Conservation (phyloP, 2,329 filamentous ascomycete species). For the Exserohilum rostratum region DNA sequence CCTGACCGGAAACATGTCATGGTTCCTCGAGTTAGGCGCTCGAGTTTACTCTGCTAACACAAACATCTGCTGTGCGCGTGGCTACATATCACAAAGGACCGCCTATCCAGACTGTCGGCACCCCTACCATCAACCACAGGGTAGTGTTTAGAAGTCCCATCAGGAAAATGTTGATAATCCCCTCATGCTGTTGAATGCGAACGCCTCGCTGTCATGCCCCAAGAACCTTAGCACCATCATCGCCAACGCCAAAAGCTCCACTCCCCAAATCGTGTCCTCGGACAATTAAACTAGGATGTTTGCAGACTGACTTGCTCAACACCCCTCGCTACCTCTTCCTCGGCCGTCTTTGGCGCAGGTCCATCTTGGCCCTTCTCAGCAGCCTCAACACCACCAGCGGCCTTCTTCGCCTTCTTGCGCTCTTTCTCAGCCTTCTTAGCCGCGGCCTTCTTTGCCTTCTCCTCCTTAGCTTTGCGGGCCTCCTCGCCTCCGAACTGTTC, state of each 20-base stretch:
- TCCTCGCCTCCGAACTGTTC: slow-evolving; percentile 73
- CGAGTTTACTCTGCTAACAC: not conserved
- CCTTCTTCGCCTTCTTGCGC: slow-evolving; percentile 64
- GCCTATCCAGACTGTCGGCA: not conserved
- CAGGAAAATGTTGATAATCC: not conserved
- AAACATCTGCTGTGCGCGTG: slow-evolving; percentile 7
- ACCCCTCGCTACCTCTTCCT: slow-evolving; percentile 54
- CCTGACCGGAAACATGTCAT: not conserved
- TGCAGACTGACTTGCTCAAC: slow-evolving; percentile 54
- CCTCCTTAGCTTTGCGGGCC: slow-evolving; percentile 71
- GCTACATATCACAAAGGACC: slow-evolving; percentile 3
- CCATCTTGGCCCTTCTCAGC: slow-evolving; percentile 72
- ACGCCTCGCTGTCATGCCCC: slow-evolving; percentile 3
- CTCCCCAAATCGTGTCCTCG: not conserved
- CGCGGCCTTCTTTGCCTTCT: slow-evolving; percentile 65
- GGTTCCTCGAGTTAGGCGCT: not conserved
- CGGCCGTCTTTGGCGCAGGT: slow-evolving; percentile 46
- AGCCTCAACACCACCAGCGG: slow-evolving; percentile 71
- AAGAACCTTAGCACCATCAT: slow-evolving; percentile 1
- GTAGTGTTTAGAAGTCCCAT: not conserved
- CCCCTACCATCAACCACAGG: not conserved
- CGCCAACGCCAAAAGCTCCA: slow-evolving; percentile 5
- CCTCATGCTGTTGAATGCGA: slow-evolving; percentile 2
- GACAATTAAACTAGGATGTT: slow-evolving; percentile 39
- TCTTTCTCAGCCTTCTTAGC: slow-evolving; percentile 69